phyloP scores from a whole-genome alignment of 2,329 filamentous ascomycete species.

The Nothophaeocryptopus gaeumannii region DNA sequence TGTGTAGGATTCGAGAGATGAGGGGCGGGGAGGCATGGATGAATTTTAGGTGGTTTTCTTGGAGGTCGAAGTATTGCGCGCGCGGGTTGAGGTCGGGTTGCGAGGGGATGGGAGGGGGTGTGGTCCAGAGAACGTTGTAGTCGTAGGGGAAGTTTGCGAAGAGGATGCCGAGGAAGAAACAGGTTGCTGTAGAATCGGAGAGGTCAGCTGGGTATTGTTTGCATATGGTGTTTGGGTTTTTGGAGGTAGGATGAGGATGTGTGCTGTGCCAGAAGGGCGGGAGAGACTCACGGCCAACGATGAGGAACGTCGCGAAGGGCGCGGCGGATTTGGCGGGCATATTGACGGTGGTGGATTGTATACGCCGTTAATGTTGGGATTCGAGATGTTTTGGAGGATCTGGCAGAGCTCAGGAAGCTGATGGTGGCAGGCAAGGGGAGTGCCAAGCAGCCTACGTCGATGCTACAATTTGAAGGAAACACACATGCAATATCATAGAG shows the following conservation, averaged over 20 bases:
- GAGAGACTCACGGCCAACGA: slow-evolving; percentile 77
- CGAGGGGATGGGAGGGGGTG: slow-evolving; percentile 45
- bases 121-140: slow-evolving; percentile 81
- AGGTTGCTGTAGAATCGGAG: slow-evolving; percentile 54
- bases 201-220: slow-evolving; percentile 8
- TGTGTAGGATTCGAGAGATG: slow-evolving; percentile 89
- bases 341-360: slow-evolving; percentile 4
- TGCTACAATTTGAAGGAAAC: too few species aligned
- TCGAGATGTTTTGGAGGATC: too few species aligned
- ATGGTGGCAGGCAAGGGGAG: too few species aligned
- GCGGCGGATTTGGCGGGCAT: slow-evolving; percentile 32
- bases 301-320: slow-evolving; percentile 91
- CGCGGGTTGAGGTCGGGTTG: slow-evolving; percentile 35
- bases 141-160: slow-evolving; percentile 97
- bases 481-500: too few species aligned
- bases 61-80: slow-evolving; percentile 71
- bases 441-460: too few species aligned
- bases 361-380: too few species aligned
- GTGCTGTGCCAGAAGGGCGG: not conserved
- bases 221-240: slow-evolving; percentile 4
- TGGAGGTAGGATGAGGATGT: not conserved
- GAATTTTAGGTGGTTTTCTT: slow-evolving; percentile 87
- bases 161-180: slow-evolving; percentile 97
- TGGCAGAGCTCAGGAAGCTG: too few species aligned
- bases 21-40: slow-evolving; percentile 87